Evolutionary conservation across 345 rosid species (phyloP).

Genomic region (Salix exigua): DNA sequence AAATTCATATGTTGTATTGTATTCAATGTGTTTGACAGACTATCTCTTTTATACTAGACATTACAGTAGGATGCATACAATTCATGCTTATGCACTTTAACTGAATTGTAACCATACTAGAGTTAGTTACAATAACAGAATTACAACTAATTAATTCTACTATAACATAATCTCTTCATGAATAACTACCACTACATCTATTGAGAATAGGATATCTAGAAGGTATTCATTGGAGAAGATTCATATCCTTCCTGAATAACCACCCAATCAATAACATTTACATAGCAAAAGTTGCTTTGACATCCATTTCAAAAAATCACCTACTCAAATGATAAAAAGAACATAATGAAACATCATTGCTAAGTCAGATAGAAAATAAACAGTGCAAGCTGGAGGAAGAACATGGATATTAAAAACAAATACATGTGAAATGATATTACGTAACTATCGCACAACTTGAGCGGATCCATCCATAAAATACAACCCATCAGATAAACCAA

Average conservation of each 20-base stretch:
- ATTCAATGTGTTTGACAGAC: too few relatives aligned
- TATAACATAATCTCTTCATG: too few relatives aligned
- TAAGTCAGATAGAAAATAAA: not conserved
- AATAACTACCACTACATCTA: not conserved
- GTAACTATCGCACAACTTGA: constrained; percentile 91
- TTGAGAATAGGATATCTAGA: not conserved
- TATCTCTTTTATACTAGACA: too few relatives aligned
- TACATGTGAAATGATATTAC: constrained; percentile 94
- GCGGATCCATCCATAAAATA: constrained; percentile 98
- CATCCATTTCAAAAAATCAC: too few relatives aligned
- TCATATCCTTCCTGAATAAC: not conserved
- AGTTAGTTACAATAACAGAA: too few relatives aligned
- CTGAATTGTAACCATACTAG: too few relatives aligned
- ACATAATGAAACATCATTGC: not conserved
- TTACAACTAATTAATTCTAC: too few relatives aligned
- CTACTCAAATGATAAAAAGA: not conserved
- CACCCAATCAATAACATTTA: not conserved
- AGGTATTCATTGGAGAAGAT: not conserved
- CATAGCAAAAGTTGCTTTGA: not conserved
- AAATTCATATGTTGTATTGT: too few relatives aligned
- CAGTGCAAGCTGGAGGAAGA: not conserved
- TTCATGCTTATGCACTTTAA: too few relatives aligned
- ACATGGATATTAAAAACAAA: constrained; percentile 12
- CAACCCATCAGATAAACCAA: constrained; percentile 86
- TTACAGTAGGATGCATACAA: too few relatives aligned